These are phyloP conservation scores for Saccharomycopsis capsularis DNA, from an alignment of 805 yeast species.

Conservation along the genomic window DNA sequence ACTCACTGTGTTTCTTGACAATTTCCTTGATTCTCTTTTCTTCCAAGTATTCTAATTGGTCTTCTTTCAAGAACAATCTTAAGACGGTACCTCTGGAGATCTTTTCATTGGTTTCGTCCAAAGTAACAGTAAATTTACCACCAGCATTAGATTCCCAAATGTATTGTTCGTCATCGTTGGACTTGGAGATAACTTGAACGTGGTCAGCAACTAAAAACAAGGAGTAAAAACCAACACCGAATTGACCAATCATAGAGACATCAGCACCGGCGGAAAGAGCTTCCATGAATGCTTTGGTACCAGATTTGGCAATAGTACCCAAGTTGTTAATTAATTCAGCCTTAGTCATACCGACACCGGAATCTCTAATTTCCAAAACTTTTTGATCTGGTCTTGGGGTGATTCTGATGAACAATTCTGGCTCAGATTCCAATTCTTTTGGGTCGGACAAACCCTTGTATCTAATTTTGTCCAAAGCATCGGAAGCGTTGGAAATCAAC, in stretches of 20 bases:
- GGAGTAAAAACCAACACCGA: constrained; percentile 99
- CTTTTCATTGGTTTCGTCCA: constrained; percentile 80
- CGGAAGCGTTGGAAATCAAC: constrained; percentile 96
- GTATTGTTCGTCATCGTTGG: constrained; percentile 99
- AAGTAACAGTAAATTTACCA: constrained; percentile 95
- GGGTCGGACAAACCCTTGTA: constrained; percentile 94
- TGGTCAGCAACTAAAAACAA: constrained; percentile 97
- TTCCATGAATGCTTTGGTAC: constrained; percentile 99
- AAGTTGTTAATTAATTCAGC: constrained; percentile 97
- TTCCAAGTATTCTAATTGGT: constrained; percentile 97
- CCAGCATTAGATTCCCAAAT: constrained; percentile 99
- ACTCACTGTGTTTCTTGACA: constrained; percentile 98
- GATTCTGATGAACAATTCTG: constrained; percentile 93
- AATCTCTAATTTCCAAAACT: constrained; percentile 93
- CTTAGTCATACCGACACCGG: constrained; percentile 99
- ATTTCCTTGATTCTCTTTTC: constrained; percentile 99
- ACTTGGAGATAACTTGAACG: constrained; percentile 96
- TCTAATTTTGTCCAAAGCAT: constrained; percentile 98
- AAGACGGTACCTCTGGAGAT: constrained; percentile 92
- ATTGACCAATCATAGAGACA: constrained; percentile 99
- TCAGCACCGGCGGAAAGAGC: constrained; percentile 99
- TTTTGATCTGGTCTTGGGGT: constrained; percentile 94
- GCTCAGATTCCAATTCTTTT: constrained; percentile 85
- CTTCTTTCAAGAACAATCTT: constrained; percentile 96
- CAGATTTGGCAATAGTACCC: constrained; percentile 99